Evolutionary conservation across 2,329 filamentous ascomycete genomes (phyloP).

Genomic region (Xylariaceae sp.): DNA sequence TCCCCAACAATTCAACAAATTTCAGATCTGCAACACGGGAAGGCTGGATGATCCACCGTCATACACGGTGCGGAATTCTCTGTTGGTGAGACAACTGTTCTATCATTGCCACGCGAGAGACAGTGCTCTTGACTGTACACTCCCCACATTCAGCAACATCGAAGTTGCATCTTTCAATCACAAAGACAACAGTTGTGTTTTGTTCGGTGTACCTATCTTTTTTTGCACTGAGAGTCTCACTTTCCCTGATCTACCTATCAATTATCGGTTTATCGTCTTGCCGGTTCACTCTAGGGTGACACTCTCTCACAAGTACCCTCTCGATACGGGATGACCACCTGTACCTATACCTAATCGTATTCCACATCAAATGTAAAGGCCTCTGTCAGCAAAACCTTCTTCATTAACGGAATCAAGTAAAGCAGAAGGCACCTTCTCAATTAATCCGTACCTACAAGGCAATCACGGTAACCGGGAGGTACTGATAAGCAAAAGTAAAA

Average conservation of each 20-base stretch:
- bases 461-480: background rate
- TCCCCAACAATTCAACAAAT: slow-evolving; percentile 36
- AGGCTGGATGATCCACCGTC: slow-evolving; percentile 6
- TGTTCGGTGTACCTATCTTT: no score
- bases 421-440: background rate
- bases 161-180: background rate
- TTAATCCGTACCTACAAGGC: background rate
- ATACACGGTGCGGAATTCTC: background rate
- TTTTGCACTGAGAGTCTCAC: no score
- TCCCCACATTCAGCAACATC: background rate
- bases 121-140: background rate
- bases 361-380: background rate
- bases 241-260: no score
- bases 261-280: no score
- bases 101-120: background rate
- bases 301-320: no score
- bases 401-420: background rate
- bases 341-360: no score
- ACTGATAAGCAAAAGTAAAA: background rate
- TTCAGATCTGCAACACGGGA: slow-evolving; percentile 23
- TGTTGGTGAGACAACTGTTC: background rate
- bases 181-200: background rate
- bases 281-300: no score
- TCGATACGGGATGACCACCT: no score
- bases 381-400: background rate